A percentile compares a stretch with the other conserved stretches of the same genome.
phyloP scores from a whole-genome alignment of 78 protist genomes.

The slime mould (Dictyostelium discoideum) region DNA sequence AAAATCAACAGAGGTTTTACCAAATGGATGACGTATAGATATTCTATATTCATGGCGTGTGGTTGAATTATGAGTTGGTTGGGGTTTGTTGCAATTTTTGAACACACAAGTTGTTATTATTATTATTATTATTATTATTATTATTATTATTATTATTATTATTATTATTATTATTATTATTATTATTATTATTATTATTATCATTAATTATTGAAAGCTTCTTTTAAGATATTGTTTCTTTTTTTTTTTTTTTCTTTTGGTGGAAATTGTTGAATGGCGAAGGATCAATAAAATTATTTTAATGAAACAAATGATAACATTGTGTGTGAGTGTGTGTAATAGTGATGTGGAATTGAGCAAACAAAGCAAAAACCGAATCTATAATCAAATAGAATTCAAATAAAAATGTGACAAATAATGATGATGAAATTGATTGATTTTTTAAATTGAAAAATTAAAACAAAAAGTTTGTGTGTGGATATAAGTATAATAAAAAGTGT shows the following conservation, averaged over 20 bases:
- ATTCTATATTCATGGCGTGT: constrained; percentile 5
- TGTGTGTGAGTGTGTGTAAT: not conserved
- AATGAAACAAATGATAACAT: not conserved
- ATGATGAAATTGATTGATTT: not conserved
- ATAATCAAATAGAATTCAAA: not conserved
- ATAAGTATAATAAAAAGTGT: not conserved
- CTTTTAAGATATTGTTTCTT: too few relatives aligned
- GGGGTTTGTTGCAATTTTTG: not conserved
- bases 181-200: too few relatives aligned
- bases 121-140: not conserved
- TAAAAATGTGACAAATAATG: not conserved
- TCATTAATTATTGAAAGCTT: not conserved
- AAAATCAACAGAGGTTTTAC: constrained; percentile 82
- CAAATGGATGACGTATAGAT: constrained; percentile 20
- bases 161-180: not conserved
- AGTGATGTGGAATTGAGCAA: not conserved
- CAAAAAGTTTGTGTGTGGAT: not conserved
- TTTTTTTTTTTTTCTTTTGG: too few relatives aligned
- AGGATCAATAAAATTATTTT: too few relatives aligned
- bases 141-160: too few relatives aligned
- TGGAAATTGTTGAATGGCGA: too few relatives aligned
- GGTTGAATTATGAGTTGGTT: not conserved
- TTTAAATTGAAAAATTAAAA: too few relatives aligned
- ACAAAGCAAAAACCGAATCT: not conserved
- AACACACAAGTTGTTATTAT: not conserved